Conservation (phyloP, 1,284 basidiomycete genomes). For the Abortiporus biennis region DNA sequence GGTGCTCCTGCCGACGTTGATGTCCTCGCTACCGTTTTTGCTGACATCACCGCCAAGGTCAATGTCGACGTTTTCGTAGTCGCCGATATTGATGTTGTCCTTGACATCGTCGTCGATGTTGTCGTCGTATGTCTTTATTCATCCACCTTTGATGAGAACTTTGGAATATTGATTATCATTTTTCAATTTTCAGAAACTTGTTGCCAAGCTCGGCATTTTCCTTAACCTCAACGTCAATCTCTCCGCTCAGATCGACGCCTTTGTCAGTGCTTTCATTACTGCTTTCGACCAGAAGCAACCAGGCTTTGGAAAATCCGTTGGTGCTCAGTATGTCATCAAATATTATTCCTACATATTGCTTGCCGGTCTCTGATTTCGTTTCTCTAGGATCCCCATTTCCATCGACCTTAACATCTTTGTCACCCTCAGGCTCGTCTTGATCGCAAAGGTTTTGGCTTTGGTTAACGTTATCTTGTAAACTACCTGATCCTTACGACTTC, state of each 20-base stretch:
- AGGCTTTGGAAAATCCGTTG: conserved; percentile 1
- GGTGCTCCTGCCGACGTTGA: conserved; percentile 2
- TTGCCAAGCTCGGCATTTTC: not conserved
- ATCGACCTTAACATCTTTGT: conserved; percentile 5
- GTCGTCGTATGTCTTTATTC: not conserved
- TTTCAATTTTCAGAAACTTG: conserved; percentile 1
- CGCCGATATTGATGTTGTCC: not conserved
- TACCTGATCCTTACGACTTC: too few relatives aligned
- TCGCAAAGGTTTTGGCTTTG: conserved; percentile 4
- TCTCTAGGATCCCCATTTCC: conserved; percentile 3
- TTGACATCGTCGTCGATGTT: conserved; percentile 1
- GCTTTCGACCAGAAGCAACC: not conserved
- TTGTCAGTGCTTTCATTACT: conserved; percentile 5
- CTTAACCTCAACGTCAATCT: conserved; percentile 4
- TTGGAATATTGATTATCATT: not conserved
- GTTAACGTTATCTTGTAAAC: too few relatives aligned
- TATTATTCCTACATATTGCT: not conserved
- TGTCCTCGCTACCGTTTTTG: too few relatives aligned
- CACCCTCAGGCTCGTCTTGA: conserved; percentile 3
- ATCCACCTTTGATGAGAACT: not conserved
- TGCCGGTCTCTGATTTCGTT: not conserved
- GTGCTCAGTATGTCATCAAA: not conserved
- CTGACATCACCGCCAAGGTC: not conserved
- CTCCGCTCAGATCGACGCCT: conserved; percentile 4
- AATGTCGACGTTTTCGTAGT: not conserved